These are phyloP conservation scores for Fusarium chlamydosporum DNA, from an alignment of 2,329 filamentous ascomycete species.

Conservation along the genomic window DNA sequence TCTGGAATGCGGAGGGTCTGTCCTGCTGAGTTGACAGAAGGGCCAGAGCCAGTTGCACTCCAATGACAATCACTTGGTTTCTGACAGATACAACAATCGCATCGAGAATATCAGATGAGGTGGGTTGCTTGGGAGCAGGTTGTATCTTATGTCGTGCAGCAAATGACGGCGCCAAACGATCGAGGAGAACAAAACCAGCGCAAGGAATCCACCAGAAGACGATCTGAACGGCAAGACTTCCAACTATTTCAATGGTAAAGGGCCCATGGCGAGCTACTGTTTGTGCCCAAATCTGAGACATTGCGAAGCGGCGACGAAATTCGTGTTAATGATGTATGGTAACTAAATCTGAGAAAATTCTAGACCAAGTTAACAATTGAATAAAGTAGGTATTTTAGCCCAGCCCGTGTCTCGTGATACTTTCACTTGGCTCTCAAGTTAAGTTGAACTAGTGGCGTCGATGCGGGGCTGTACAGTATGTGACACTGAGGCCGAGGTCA, in stretches of 20 bases:
- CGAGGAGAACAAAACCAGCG: constrained; percentile 60
- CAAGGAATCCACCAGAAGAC: constrained; percentile 64
- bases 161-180: constrained; percentile 62
- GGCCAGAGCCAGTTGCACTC: constrained; percentile 50
- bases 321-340: no score
- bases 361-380: no score
- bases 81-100: constrained; percentile 61
- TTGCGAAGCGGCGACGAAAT: not conserved
- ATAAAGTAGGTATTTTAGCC: no score
- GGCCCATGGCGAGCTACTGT: constrained; percentile 6
- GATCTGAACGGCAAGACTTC: constrained; percentile 58
- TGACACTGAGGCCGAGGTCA: no score
- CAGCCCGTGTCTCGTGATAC: no score
- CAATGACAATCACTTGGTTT: constrained; percentile 62
- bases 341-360: no score
- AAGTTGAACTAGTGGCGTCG: no score
- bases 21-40: constrained; percentile 23
- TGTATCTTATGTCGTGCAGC: constrained; percentile 68
- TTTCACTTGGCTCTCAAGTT: no score
- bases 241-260: constrained; percentile 57
- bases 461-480: no score
- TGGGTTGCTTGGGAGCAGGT: constrained; percentile 65
- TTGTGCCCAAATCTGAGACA: constrained; percentile 21
- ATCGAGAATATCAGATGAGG: constrained; percentile 58
- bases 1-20: constrained; percentile 55